Conservation (phyloP, 2,329 filamentous ascomycete species). For the Aschersonia sp. region DNA sequence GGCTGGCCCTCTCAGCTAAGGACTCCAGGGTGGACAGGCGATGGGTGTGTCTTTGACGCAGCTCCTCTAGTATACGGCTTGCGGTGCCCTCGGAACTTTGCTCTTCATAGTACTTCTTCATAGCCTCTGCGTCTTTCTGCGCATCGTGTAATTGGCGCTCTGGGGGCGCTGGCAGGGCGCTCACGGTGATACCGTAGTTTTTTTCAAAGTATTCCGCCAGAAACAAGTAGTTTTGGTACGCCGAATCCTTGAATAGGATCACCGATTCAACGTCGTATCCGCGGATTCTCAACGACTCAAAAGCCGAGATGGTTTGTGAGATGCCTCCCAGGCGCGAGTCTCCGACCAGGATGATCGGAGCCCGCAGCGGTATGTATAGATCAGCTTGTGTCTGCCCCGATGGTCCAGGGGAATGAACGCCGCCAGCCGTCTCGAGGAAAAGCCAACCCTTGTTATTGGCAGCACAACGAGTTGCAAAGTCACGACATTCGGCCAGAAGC, state of each 20-base stretch:
- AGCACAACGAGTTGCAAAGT: constrained; percentile 28
- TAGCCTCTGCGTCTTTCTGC: constrained; percentile 36
- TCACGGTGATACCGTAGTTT: constrained; percentile 40
- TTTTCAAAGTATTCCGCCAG: constrained; percentile 52
- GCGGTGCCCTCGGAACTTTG: constrained; percentile 24
- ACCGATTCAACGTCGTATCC: constrained; percentile 65
- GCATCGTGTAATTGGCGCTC: constrained; percentile 17
- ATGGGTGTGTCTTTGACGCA: constrained; percentile 37
- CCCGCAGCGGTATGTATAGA: constrained; percentile 58
- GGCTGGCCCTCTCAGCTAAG: constrained; percentile 46
- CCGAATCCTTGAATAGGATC: constrained; percentile 50
- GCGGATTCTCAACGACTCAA: constrained; percentile 61
- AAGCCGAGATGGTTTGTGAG: constrained; percentile 65
- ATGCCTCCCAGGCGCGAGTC: constrained; percentile 69
- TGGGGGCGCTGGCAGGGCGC: constrained; percentile 47
- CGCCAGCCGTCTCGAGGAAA: constrained; percentile 70
- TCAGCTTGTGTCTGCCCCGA: constrained; percentile 67
- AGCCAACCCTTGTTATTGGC: constrained; percentile 36
- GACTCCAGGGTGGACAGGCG: constrained; percentile 44
- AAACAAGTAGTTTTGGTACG: constrained; percentile 56
- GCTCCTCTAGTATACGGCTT: constrained; percentile 28
- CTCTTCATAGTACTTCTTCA: constrained; percentile 49
- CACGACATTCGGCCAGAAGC: constrained; percentile 25
- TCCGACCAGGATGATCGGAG: constrained; percentile 60
- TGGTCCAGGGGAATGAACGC: constrained; percentile 65